Conservation (phyloP, 2,329 filamentous ascomycete species). For the Pseudopithomyces maydicus region DNA sequence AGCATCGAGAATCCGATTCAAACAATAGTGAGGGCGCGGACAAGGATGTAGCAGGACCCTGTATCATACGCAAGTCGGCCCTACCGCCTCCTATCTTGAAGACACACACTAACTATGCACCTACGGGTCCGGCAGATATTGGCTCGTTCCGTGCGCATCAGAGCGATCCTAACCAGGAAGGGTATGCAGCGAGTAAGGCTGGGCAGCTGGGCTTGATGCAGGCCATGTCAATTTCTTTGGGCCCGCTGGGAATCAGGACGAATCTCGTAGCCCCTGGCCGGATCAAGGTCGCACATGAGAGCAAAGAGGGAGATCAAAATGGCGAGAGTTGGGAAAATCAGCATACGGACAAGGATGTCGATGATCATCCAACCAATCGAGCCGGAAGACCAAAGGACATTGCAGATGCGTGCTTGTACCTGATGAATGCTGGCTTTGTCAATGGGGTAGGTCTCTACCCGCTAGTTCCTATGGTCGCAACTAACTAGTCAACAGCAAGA, state of each 20-base stretch:
- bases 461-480: not conserved
- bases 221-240: conserved; percentile 55
- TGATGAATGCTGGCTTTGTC: conserved; percentile 47
- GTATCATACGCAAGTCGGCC: conserved; percentile 43
- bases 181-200: conserved; percentile 58
- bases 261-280: conserved; percentile 55
- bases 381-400: conserved; percentile 54
- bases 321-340: conserved; percentile 46
- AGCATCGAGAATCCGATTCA: conserved; percentile 31
- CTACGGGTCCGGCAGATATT: conserved; percentile 30
- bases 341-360: conserved; percentile 47
- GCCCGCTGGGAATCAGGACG: conserved; percentile 51
- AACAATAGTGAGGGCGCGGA: conserved; percentile 27
- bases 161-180: conserved; percentile 55
- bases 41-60: conserved; percentile 45
- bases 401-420: conserved; percentile 50
- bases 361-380: conserved; percentile 51
- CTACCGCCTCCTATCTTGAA: too few species aligned
- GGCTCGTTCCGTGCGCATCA: conserved; percentile 54
- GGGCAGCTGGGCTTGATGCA: conserved; percentile 58
- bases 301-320: conserved; percentile 51
- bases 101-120: too few species aligned
- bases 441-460: conserved; percentile 30
- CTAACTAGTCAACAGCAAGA: conserved; percentile 27
- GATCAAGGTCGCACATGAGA: conserved; percentile 55